Evolutionary conservation across 805 yeast genomes (phyloP), one percentile per base, ranked within the genome.

Genomic region (Myxozyma udenii): DNA sequence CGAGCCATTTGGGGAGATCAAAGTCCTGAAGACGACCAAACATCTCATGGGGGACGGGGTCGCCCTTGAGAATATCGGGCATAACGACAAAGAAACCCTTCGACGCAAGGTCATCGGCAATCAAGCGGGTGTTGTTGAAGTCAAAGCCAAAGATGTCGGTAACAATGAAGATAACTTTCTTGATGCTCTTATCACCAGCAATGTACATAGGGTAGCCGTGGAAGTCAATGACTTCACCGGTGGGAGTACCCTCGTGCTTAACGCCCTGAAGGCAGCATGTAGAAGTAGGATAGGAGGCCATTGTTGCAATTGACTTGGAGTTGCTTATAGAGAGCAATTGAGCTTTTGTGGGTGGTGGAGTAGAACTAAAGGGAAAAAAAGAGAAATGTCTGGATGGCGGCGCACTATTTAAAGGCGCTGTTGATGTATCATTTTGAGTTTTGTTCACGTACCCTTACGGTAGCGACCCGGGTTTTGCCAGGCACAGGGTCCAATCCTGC

Each of bases 111-210:
- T 64, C 59, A 50, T 70, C 75, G 36, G 76, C 71, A 14, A 69
- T 66, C 28, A 89, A 73, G 61, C 75, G 68, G 32, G 69, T 69
- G 67, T 89, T 88, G 65, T 71, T 73, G 64, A 74, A 75, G 42
- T 71, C 71, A 64, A 76, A 69, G 33, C 96, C 96, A 55, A 66
- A 79, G 41, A 88, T 71, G 65, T 89, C 96, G 40, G 93, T 76
- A 44, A 68, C 28, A 38, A 83, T 54, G 41, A 87, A 75, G 25
- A 87, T 80, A 23, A 87, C 67, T 39, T 81, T 72, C 53, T 77
- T 75, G 23, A 77, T 74, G 7, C 71, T 48, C 55, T 65, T 62
- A 53, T 68, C 67, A 38, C 87, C 87, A 7, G 78, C 57, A 23
- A 74, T 67, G 61, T 69, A 83, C 78, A 71, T 75, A 77, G 42